A percentile compares a stretch with the other conserved stretches of the same genome.
Conservation (phyloP, 2,329 filamentous ascomycete species). For the Madurella mycetomatis region DNA sequence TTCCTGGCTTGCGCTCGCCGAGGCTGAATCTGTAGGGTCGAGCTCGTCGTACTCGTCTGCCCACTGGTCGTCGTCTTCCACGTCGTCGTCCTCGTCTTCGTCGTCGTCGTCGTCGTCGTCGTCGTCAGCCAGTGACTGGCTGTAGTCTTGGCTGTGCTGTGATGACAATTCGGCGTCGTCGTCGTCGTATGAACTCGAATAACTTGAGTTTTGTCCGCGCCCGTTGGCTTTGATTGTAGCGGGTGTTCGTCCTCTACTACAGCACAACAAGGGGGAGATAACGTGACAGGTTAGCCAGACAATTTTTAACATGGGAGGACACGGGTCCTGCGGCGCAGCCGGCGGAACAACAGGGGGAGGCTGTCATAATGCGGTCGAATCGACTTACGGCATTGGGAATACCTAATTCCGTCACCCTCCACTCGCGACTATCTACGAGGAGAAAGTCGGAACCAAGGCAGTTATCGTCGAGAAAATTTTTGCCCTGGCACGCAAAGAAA, state of each 20-base stretch:
- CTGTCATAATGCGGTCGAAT: constrained; percentile 1
- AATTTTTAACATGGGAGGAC: not conserved
- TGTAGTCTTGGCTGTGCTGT: constrained; percentile 31
- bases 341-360: constrained; percentile 1
- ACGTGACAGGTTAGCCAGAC: constrained; percentile 12
- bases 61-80: constrained; percentile 34
- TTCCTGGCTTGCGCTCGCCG: constrained; percentile 38
- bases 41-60: constrained; percentile 45
- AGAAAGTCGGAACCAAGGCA: constrained; percentile 45
- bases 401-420: constrained; percentile 35
- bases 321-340: constrained; percentile 21
- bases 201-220: constrained; percentile 30
- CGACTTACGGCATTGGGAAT: constrained; percentile 37
- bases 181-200: constrained; percentile 32
- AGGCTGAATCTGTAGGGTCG: constrained; percentile 57
- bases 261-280: not conserved
- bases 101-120: constrained; percentile 39
- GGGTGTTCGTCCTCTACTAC: constrained; percentile 19
- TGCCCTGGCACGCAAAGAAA: not conserved
- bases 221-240: constrained; percentile 26
- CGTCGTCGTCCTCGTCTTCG: constrained; percentile 39
- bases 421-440: constrained; percentile 43
- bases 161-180: constrained; percentile 39
- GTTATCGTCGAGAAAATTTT: not conserved
- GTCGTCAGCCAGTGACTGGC: constrained; percentile 33